These are phyloP conservation scores for Leccinum sublutescens DNA, from an alignment of 768 basidiomycete species.

Conservation along the genomic window DNA sequence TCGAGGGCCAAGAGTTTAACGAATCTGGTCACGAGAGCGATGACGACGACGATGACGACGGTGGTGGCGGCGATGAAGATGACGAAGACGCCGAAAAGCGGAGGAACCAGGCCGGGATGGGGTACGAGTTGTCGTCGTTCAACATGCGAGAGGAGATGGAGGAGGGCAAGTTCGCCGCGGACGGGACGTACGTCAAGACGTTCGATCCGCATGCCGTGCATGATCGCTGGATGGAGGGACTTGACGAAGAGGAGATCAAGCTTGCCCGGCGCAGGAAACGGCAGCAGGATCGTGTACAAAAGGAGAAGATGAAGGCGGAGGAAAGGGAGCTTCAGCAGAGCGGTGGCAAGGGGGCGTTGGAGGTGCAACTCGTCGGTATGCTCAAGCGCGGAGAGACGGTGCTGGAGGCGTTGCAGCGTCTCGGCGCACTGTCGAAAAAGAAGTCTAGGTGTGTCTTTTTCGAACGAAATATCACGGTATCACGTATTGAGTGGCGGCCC, in stretches of 20 bases:
- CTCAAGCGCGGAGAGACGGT: conserved; percentile 91
- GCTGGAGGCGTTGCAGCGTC: conserved; percentile 81
- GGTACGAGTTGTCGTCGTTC: conserved; percentile 90
- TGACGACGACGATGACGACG: conserved; percentile 30
- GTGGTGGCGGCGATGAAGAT: conserved; percentile 34
- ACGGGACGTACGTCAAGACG: conserved; percentile 83
- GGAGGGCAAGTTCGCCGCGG: conserved; percentile 94
- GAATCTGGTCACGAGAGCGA: conserved; percentile 35
- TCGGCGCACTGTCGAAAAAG: conserved; percentile 68
- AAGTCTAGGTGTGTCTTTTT: conserved; percentile 23
- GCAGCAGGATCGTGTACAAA: conserved; percentile 70
- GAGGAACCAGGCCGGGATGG: conserved; percentile 84
- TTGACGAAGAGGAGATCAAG: conserved; percentile 85
- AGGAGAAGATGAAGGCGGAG: conserved; percentile 66
- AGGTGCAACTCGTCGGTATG: conserved; percentile 66
- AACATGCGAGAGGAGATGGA: conserved; percentile 99
- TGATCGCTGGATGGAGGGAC: conserved; percentile 93
- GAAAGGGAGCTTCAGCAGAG: conserved; percentile 69
- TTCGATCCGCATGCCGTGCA: conserved; percentile 90
- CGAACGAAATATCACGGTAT: background rate
- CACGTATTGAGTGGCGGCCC: conserved; percentile 1
- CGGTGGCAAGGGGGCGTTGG: conserved; percentile 62
- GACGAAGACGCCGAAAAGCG: conserved; percentile 78
- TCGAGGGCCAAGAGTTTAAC: conserved; percentile 93
- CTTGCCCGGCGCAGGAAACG: conserved; percentile 74